Evolutionary conservation across 306 rosid species (phyloP), one percentile per base, ranked within the genome.

Genomic region (Alnus rubra): DNA sequence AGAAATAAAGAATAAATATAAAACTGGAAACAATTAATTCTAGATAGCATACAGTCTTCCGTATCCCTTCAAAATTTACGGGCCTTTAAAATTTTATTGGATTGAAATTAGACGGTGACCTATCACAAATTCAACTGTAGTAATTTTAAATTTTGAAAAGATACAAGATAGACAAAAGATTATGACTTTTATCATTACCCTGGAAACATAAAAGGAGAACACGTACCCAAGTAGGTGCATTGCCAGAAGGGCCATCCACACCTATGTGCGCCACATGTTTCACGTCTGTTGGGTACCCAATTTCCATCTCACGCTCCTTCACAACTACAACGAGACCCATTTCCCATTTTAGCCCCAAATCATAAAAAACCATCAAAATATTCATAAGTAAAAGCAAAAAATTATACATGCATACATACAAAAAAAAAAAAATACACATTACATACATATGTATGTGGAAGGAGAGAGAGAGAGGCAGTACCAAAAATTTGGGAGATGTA

Each of bases 191-290:
- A 23, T 23, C 28, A 23, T 23, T 23, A 23, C 28, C 28, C 28
- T 23, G 28, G 28, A 23, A 23, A 23, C 28, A 23, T 23, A 23
- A 23, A 23, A 23, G 11, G 5, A 23, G 28, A 23, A 23, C 28
- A 23, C 28, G 42, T 87, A 92, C 97, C 97, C 97, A 93, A 58
- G 79, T 88, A 19, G 97, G 96, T 74, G 89, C 94, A 78, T 55
- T 84, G 19, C 88, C 97, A 64, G 91, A 79, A 6, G 87, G 84
- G 76, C 89, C 88, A 75, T 91, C 96, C 91, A 88, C 89, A 33
- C 97, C 97, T 70, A 93, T 86, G 81, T 93, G 97, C 60, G 94
- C 92, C 87, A 91, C 97, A 79, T 93, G 97, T 86, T 89, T 89
- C 49, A 93, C 97, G 82, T 93, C 94, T 31, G 96, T 91, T 14